Base-by-base conservation (phyloP, 163 green algal genomes). In the Coccomyxa subellipsoidea region DNA sequence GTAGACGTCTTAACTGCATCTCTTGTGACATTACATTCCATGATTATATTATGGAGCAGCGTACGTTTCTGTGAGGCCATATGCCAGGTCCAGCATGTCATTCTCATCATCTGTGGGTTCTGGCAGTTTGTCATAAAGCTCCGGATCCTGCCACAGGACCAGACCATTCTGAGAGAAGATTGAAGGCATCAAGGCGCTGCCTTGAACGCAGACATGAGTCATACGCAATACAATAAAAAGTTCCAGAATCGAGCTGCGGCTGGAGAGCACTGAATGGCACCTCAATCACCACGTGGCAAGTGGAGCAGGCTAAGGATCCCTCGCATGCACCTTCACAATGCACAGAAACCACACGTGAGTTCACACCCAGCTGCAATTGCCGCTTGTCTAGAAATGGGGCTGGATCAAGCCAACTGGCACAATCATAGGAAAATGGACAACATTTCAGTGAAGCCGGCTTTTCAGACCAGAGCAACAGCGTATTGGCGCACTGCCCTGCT, bases 31-130 rank as follows among this genome's bases (percentile, higher is more conserved):
- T 66, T 12, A 12, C 47, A 12, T 66, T 12, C 12, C 12, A 66
- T 66, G 47, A 66, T 18, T 66, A 66, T 18, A 66, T 66, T 29
- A 66, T 29, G 47, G 12, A 29, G 66, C 10, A n/a, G 27, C 90
- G 80, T 73, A 94, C 88, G 91, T 94, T 76, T 98, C 94, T 29
- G 92, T 95, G 7, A 98, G 88, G 0, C 95, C 97, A 91, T 98
- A 99, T 2, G 97, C 97, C 32, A 99, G 90, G 93, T 99, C 97
- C 37, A 99, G 90, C 97, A 99, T 99, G 86, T 99, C 97, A 54
- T 99, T 96, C 87, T 99, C 97, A 84, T 99, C 97, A 37, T 99
- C 97, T 21, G 90, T 90, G 8, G 97, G 87, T 83, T 99, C 97
- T 6, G 92, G 91, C 1, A 99, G 79, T 54, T 89, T 92, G 76